Evolutionary conservation across 805 yeast genomes (phyloP).

Genomic region (Barnettozyma sucrosica): DNA sequence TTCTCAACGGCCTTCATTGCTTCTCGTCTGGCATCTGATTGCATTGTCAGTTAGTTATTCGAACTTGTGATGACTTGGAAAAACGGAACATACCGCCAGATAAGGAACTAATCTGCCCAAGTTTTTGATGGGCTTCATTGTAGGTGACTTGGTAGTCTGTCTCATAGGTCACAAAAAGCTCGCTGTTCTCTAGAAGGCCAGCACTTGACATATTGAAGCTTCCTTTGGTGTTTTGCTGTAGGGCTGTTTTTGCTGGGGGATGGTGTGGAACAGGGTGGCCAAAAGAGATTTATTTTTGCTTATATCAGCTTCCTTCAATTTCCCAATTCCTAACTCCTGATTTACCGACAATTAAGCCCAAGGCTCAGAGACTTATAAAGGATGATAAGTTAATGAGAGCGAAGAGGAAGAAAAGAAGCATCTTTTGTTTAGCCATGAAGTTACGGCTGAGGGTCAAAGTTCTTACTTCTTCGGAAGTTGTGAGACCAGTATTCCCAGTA

Average conservation of each 20-base stretch:
- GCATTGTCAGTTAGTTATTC: neutral
- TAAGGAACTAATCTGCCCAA: conserved; percentile 46
- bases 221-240: neutral
- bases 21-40: conserved; percentile 42
- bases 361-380: no score
- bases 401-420: no score
- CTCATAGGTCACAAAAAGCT: conserved; percentile 30
- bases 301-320: neutral
- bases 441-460: no score
- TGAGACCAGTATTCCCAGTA: no score
- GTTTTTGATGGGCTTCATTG: conserved; percentile 63
- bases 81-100: conserved; percentile 33
- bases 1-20: conserved; percentile 57
- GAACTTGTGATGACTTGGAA: neutral
- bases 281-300: no score
- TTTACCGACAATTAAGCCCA: no score
- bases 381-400: no score
- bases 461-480: no score
- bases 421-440: no score
- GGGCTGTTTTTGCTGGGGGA: neutral
- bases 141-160: conserved; percentile 50
- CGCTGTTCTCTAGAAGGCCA: conserved; percentile 23
- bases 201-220: conserved; percentile 19
- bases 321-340: neutral
- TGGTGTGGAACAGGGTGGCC: no score